Evolutionary conservation across 179 eudicot species (phyloP), one percentile per base, ranked within the genome.

Genomic region (Corrigiola litoralis): DNA sequence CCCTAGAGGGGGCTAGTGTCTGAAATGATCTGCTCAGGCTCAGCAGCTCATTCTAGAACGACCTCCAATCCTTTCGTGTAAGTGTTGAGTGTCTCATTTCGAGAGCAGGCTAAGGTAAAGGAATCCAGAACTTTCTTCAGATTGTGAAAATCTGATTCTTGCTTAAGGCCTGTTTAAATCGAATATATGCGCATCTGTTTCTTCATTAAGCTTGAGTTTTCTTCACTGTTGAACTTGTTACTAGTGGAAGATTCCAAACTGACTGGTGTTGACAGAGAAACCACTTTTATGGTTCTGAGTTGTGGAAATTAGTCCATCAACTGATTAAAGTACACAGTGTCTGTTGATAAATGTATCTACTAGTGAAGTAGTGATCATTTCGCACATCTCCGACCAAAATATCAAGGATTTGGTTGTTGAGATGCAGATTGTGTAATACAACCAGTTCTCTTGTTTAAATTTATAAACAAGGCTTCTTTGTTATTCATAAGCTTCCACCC

Each of bases 31-130:
- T 45, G 42, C 68, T 46, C 13, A n/a, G 75, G 44, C 25, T 65
- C 55, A 21, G 68, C 65, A 8, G 59, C 65, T 66, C 68, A 71
- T 75, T 61, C 74, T 51, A 69, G 66, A 5, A 56, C 70, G 25
- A n/a, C 66, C 13, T 69, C 69, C 33, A 42, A 69, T 54, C 78
- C 77, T 53, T 66, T 68, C 29, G 45, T 72, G 63, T 65, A 65
- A 57, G 60, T 38, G 27, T 57, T 23, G 18, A 28, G 13, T 10
- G 32, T 10, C 8, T 18, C n/a, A 17, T 63, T 49, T 33, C 57
- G 24, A n/a, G 57, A 48, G 9, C 4, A 23, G 18, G n/a, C n/a
- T n/a, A n/a, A n/a, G n/a, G n/a, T n/a, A n/a, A n/a, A n/a, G n/a
- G n/a, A n/a, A n/a, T n/a, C n/a, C n/a, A n/a, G n/a, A n/a, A n/a